Evolutionary conservation across 2,329 filamentous ascomycete species (phyloP).

Genomic region (Colletotrichum ledebouriae): DNA sequence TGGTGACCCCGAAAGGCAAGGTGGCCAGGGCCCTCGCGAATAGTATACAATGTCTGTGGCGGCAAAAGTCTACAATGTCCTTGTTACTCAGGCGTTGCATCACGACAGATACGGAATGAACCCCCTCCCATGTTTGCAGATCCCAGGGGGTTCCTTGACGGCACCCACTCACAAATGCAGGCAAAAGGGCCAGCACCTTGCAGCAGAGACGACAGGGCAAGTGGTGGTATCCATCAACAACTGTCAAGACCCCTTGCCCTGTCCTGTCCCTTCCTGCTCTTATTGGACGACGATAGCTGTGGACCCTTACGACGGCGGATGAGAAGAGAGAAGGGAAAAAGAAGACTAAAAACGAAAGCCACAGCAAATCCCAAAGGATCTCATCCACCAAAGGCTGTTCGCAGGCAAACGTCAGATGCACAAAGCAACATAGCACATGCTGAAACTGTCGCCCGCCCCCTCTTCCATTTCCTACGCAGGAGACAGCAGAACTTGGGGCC

Average conservation of each 20-base stretch:
- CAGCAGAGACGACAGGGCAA: slow-evolving; percentile 1
- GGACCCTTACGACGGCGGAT: too few species aligned
- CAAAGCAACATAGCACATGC: slow-evolving; percentile 32
- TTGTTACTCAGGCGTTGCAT: slow-evolving; percentile 38
- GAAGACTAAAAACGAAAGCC: not conserved
- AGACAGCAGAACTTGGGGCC: not conserved
- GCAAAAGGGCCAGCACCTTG: slow-evolving; percentile 18
- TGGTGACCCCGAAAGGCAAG: slow-evolving; percentile 1
- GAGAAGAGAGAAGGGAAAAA: not conserved
- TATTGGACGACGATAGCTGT: not conserved
- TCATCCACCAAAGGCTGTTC: not conserved
- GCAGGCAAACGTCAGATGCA: slow-evolving; percentile 7
- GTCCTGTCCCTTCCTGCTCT: not conserved
- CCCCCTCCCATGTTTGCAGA: slow-evolving; percentile 37
- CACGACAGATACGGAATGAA: slow-evolving; percentile 41
- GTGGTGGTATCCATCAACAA: slow-evolving; percentile 1
- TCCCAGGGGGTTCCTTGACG: slow-evolving; percentile 38
- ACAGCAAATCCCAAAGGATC: too few species aligned
- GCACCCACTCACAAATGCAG: slow-evolving; percentile 23
- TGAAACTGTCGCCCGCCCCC: slow-evolving; percentile 33
- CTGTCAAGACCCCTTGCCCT: slow-evolving; percentile 10
- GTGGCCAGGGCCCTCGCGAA: not conserved
- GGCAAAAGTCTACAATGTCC: slow-evolving; percentile 38
- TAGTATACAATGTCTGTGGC: slow-evolving; percentile 10
- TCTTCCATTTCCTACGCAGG: slow-evolving; percentile 21